Evolutionary conservation across 108 stramenopile genomes (phyloP).

Genomic region (Nitzschia sp.): DNA sequence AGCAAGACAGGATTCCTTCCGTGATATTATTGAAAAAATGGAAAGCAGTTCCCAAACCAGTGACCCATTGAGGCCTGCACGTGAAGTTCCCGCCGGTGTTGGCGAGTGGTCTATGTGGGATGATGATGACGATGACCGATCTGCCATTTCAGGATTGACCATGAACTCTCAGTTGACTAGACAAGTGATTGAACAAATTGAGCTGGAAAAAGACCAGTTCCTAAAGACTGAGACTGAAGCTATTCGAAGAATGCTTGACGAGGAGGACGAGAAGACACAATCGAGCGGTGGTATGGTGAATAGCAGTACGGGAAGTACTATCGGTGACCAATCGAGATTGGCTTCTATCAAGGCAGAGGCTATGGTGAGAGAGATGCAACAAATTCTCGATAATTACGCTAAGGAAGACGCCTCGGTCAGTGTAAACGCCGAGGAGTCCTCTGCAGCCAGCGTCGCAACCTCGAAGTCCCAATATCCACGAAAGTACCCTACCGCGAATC

Average conservation of each 20-base stretch:
- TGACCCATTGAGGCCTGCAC: conserved; percentile 12
- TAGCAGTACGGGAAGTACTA: conserved; percentile 1
- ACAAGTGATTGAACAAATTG: conserved; percentile 33
- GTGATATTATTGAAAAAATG: neutral
- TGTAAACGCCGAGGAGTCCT: neutral
- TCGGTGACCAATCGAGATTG: conserved; percentile 15
- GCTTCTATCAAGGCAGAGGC: conserved; percentile 45
- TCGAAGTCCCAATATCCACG: conserved; percentile 16
- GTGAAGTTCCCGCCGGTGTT: conserved; percentile 12
- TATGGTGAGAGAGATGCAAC: conserved; percentile 53
- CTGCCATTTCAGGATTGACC: conserved; percentile 46
- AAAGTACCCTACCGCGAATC: conserved; percentile 40
- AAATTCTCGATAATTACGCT: conserved; percentile 42
- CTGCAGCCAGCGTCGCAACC: conserved; percentile 6
- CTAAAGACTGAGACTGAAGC: conserved; percentile 48
- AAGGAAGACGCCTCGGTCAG: conserved; percentile 21
- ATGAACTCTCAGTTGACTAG: conserved; percentile 30
- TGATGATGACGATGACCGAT: conserved; percentile 40
- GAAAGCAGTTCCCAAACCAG: conserved; percentile 6
- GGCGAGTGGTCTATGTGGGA: conserved; percentile 7
- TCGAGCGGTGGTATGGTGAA: neutral
- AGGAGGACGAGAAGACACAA: conserved; percentile 21
- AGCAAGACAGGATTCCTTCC: neutral
- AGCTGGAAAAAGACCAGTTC: conserved; percentile 33
- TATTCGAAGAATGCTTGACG: conserved; percentile 45